A percentile compares a stretch with the other conserved stretches of the same genome.
Evolutionary conservation across 805 yeast species (phyloP).

Genomic region (Ogataea pini): DNA sequence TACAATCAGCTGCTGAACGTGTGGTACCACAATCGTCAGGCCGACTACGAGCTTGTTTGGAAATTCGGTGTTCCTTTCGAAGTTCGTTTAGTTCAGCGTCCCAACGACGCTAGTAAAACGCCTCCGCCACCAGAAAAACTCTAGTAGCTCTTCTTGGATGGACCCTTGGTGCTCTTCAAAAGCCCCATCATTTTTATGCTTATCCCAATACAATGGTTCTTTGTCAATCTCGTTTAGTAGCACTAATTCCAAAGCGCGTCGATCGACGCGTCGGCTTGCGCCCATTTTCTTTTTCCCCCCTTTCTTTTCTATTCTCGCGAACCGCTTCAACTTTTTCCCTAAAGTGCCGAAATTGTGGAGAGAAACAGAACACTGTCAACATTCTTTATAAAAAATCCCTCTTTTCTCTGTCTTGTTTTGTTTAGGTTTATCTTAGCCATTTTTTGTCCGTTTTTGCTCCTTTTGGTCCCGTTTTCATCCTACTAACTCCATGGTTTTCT

Average conservation of each 20-base stretch:
- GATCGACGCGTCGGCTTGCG: background rate
- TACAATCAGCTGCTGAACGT: slow-evolving; percentile 73
- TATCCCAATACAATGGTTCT: background rate
- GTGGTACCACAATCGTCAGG: slow-evolving; percentile 53
- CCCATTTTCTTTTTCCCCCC: background rate
- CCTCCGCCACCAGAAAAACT: slow-evolving; percentile 1
- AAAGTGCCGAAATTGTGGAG: slow-evolving; percentile 5
- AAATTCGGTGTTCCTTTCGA: slow-evolving; percentile 58
- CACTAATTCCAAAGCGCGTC: no score
- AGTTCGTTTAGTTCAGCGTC: slow-evolving; percentile 28
- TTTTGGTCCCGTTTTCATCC: background rate
- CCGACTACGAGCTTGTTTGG: slow-evolving; percentile 57
- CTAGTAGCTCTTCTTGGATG: background rate
- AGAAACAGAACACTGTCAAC: background rate
- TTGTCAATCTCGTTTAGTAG: background rate
- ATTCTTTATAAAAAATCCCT: background rate
- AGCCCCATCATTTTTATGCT: no score
- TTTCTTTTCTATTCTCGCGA: background rate
- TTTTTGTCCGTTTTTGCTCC: background rate
- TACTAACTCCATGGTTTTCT: slow-evolving; percentile 10
- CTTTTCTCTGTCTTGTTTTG: background rate
- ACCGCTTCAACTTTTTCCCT: background rate
- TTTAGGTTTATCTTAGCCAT: background rate
- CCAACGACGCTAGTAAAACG: background rate
- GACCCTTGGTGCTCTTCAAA: background rate